Evolutionary conservation across 768 basidiomycete genomes (phyloP), one percentile per base, ranked within the genome.

Genomic region (Amyloporia xantha): DNA sequence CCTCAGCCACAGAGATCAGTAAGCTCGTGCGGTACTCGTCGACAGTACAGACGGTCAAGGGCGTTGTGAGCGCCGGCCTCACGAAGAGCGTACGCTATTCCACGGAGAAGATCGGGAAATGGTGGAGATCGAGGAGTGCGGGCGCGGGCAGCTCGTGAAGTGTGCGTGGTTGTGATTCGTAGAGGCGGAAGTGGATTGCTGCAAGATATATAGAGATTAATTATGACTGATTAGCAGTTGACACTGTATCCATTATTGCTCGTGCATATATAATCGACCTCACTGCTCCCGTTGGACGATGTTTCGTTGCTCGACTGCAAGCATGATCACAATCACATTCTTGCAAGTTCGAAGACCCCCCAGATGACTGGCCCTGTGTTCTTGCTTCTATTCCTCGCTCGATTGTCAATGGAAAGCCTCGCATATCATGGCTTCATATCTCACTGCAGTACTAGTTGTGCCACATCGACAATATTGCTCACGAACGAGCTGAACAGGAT

Each of bases 1-100:
- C 19, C 35, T 13, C 26, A 17, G n/a, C 19, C 52, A 3, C 59
- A 92, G 91, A 92, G 67, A 81, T 91, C 71, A 66, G 72, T 46
- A 67, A 69, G 17, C 91, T 93, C 61, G 91, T 95, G 37, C 75
- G 85, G 54, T 76, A 80, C 56, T 91, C 93, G 4, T 90, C 93
- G 12, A 80, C 88, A 1, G 71, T 88, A 7, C 93, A 97, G 70
- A 75, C 85, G 4, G 55, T 90, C 50, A 97, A 96, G 68, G 92
- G 93, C 23, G 61, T 97, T 41, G 77, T 86, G 17, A 91, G 84
- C 49, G 87, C 89, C 7, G 93, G 93, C 3, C 54, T 86, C 9
- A 72, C 75, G 41, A 93, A 92, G 75, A 89, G 88, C 61, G 49
- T 82, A 4, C 78, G 77, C 37, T 97, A 97, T 59, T 70, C 78